Base-by-base conservation (phyloP, 257 asterid species). In the Ilex aquifolium region DNA sequence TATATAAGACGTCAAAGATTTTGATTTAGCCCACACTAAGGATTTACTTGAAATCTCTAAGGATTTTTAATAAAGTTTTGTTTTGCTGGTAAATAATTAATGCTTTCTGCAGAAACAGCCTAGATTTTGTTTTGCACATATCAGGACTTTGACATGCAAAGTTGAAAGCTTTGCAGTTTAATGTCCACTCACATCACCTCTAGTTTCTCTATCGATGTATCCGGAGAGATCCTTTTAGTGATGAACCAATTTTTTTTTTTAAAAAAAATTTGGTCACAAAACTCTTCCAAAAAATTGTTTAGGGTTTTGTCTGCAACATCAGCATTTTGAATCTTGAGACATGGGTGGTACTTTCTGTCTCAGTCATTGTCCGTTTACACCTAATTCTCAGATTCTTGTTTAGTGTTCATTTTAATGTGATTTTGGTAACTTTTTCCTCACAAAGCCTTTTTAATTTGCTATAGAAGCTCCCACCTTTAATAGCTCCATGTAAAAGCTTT, bases 321-420 rank as follows among this genome's bases (percentile, higher is more conserved):
- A 50, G 1, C 6, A 6, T 50, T 9, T 50, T 11, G 13, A 6
- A 6, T 50, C 48, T 42, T 42, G 7, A 42, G 15, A 14, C 57
- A n/a, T 17, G 63, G 57, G 27, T 21, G 48, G 36, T 69, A 58
- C 52, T 62, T 65, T 54, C 70, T 65, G 72, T 51, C 61, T 65
- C 59, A 2, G 4, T 67, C 31, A 30, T 57, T 3, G 57, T 21
- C 15, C 15, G 0, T 49, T n/a, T 11, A 15, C 54, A 11, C 14
- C 17, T 12, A 49, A 49, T n/a, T 49, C 17, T 12, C 54, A 6
- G 0, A 6, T n/a, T 7, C 54, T 49, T 49, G n/a, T 49, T 0
- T 12, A 11, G 13, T n/a, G 31, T 53, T 53, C 30, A 14, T 58
- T 73, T 75, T 65, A 67, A 31, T 77, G 74, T 71, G 70, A 62